Base-by-base conservation (phyloP, 768 basidiomycete species). In the Tricholoma furcatifolium region DNA sequence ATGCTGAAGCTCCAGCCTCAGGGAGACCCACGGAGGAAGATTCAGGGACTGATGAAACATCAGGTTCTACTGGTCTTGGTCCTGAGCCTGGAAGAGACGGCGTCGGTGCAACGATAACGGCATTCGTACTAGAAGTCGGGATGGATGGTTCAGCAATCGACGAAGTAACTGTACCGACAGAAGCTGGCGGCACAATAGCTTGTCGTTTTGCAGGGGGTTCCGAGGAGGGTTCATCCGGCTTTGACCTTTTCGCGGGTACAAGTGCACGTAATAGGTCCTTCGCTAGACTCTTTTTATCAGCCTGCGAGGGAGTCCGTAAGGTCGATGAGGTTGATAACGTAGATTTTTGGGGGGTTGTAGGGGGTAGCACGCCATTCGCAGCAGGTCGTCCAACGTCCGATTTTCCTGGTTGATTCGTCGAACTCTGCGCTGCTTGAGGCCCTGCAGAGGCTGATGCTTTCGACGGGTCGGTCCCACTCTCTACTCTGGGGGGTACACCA, bases 211-310 rank as follows among this genome's bases (percentile, higher is more conserved):
- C 39, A 12, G 56, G 43, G 21, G 56, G 54, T n/a, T 53, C 56
- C 18, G 38, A 27, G 10, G 51, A 35, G 40, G 30, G 41, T 17
- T 59, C 44, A 24, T 56, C 50, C 51, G 50, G 53, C 17, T 55
- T 39, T 39, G 60, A 49, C 43, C 69, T 57, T 52, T 74, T 72
- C 39, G 40, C 6, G 4, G 36, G 23, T 20, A 59, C 54, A 41
- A 87, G 70, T 6, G 82, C 80, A 40, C 73, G 74, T 18, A 87
- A 57, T 41, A 87, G 69, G 63, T 85, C 83, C 40, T 70, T 74
- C 2, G 85, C 84, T 23, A 87, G 71, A 39, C 71, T 72, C 42
- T 66, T 75, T 57, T 71, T 78, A 60, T 83, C 73, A 6, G 79
- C 82, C 24, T 80, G 66, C 31, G 61, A 55, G 21, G 77, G 76